Conservation (phyloP, 2,329 filamentous ascomycete genomes). For the Nemania serpens region DNA sequence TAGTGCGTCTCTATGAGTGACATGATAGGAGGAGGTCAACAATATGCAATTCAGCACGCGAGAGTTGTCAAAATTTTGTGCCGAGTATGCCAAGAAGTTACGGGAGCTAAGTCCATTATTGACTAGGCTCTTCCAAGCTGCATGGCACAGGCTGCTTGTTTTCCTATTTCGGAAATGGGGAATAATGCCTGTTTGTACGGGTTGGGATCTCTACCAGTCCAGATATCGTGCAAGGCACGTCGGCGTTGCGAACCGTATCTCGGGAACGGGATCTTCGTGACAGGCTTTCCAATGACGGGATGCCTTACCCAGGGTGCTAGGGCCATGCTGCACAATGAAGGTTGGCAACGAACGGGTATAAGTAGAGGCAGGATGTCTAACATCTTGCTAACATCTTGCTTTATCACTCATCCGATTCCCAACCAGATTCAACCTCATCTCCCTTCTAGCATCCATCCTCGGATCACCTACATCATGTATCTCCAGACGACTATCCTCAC, state of each 20-base stretch:
- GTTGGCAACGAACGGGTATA: conserved; percentile 25
- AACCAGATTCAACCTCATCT: conserved; percentile 1
- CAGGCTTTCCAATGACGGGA: not conserved
- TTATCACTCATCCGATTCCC: not conserved
- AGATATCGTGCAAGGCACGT: not conserved
- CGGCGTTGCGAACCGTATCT: conserved; percentile 8
- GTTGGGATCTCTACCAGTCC: not conserved
- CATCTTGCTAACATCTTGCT: not conserved
- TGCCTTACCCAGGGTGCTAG: too few species aligned
- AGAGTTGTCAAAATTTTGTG: too few species aligned
- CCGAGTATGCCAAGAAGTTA: too few species aligned
- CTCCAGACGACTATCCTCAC: conserved; percentile 20
- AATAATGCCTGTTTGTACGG: conserved; percentile 9
- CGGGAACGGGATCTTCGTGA: conserved; percentile 6
- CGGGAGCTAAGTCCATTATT: too few species aligned
- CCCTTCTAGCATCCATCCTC: not conserved
- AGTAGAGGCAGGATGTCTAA: conserved; percentile 3
- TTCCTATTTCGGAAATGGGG: conserved; percentile 9
- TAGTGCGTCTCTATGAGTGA: too few species aligned
- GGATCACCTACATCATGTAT: conserved; percentile 16
- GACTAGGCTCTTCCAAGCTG: too few species aligned
- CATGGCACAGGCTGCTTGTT: not conserved
- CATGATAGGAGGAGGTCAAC: too few species aligned
- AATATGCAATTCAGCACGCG: too few species aligned
- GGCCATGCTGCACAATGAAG: too few species aligned